Evolutionary conservation across 1,284 basidiomycete species (phyloP).

Genomic region (Phaffia rhodozyma): DNA sequence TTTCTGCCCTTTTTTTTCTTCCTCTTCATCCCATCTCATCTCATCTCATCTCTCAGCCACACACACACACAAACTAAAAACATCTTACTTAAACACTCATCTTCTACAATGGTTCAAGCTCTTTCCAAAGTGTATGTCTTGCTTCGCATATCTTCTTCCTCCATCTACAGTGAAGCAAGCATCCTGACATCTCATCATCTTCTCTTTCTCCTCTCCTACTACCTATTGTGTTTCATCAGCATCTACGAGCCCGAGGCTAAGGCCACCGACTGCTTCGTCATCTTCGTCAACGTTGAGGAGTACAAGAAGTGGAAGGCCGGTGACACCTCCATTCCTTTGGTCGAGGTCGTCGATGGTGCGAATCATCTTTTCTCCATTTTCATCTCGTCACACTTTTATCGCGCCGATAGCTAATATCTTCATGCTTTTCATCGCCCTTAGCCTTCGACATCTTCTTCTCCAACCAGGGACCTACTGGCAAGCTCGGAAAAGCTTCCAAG

Average conservation of each 20-base stretch:
- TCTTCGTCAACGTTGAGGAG: constrained; percentile 56
- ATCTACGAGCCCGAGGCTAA: constrained; percentile 61
- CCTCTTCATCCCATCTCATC: background rate
- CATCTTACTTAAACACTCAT: no score
- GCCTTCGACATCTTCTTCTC: constrained; percentile 46
- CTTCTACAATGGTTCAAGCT: background rate
- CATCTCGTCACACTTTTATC: background rate
- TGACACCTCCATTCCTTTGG: constrained; percentile 40
- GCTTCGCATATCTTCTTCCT: background rate
- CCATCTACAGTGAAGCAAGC: background rate
- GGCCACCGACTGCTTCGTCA: constrained; percentile 54
- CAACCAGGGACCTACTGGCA: constrained; percentile 56
- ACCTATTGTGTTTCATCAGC: constrained; percentile 6
- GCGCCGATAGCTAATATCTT: background rate
- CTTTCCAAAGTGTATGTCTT: constrained; percentile 3
- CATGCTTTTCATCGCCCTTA: constrained; percentile 20
- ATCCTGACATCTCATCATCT: no score
- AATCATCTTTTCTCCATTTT: constrained; percentile 11
- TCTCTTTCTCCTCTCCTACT: background rate
- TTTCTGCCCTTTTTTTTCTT: background rate
- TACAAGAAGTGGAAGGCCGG: constrained; percentile 64
- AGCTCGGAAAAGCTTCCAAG: constrained; percentile 54
- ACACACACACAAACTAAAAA: no score
- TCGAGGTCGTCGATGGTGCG: constrained; percentile 57
- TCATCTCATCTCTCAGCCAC: background rate